A percentile compares a stretch with the other conserved stretches of the same genome.
phyloP scores from a whole-genome alignment of 169 alveolate species.

The Plasmodium blacklocki region DNA sequence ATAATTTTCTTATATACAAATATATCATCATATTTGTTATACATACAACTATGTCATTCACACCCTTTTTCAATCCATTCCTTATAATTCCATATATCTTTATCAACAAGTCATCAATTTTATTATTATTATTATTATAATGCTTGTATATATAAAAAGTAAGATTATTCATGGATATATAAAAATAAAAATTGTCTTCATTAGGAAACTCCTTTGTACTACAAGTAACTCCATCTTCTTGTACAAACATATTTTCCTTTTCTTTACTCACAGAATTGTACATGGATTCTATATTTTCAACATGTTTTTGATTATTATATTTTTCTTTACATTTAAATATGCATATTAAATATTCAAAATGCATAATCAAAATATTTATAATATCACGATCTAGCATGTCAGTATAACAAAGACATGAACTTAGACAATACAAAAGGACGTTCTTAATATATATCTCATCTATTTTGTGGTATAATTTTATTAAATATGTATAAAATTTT shows the following conservation, averaged over 20 bases:
- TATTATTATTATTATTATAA: constrained; percentile 28
- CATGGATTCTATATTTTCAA: too few relatives aligned
- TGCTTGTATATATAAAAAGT: constrained; percentile 65
- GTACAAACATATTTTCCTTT: too few relatives aligned
- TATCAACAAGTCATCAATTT: constrained; percentile 35
- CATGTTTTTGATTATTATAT: not conserved
- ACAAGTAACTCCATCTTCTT: not conserved
- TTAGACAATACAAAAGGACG: constrained; percentile 37
- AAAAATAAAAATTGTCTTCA: constrained; percentile 43
- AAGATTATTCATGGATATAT: constrained; percentile 50
- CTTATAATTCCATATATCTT: constrained; percentile 19
- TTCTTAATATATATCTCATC: constrained; percentile 22
- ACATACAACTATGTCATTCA: constrained; percentile 24
- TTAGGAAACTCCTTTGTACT: not conserved
- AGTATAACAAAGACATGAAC: constrained; percentile 68
- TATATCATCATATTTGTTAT: constrained; percentile 53
- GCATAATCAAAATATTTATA: constrained; percentile 15
- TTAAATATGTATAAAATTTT: constrained; percentile 23
- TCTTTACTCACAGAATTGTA: too few relatives aligned
- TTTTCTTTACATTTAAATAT: not conserved
- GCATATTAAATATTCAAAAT: constrained; percentile 2
- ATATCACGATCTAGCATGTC: constrained; percentile 24
- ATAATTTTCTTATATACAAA: constrained; percentile 62
- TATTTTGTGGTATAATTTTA: not conserved
- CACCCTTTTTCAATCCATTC: not conserved